phyloP scores from a whole-genome alignment of 352 stramenopile species.

The Pythium brachiatum region DNA sequence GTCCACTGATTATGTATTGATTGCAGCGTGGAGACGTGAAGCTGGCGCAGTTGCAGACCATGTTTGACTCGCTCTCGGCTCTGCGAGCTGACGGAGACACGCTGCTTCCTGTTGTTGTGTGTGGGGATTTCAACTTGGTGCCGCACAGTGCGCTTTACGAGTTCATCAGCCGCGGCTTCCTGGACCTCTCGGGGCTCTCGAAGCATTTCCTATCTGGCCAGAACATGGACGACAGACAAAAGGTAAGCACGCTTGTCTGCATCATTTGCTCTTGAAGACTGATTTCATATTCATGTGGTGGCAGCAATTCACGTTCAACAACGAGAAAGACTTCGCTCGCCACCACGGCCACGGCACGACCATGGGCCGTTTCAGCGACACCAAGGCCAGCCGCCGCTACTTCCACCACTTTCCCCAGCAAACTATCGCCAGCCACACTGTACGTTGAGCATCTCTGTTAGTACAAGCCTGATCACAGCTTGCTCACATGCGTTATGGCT shows the following conservation, averaged over 20 bases:
- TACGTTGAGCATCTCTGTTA: not conserved
- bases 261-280: no score
- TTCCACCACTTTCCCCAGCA: slow-evolving; percentile 21
- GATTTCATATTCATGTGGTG: no score
- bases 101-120: slow-evolving; percentile 44
- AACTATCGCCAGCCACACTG: slow-evolving; percentile 17
- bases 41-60: slow-evolving; percentile 51
- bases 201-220: slow-evolving; percentile 51
- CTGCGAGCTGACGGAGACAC: slow-evolving; percentile 4
- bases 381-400: slow-evolving; percentile 17
- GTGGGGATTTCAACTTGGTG: slow-evolving; percentile 67
- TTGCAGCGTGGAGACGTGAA: slow-evolving; percentile 63
- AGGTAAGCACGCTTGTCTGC: slow-evolving; percentile 7
- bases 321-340: slow-evolving; percentile 20
- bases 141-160: slow-evolving; percentile 67
- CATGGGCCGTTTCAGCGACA: slow-evolving; percentile 18
- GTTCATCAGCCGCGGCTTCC: slow-evolving; percentile 42
- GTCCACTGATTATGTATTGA: not conserved
- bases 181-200: slow-evolving; percentile 45
- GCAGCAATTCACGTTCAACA: slow-evolving; percentile 13
- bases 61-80: slow-evolving; percentile 34
- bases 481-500: not conserved
- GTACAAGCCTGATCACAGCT: not conserved
- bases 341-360: slow-evolving; percentile 28
- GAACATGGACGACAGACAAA: slow-evolving; percentile 28